Percentiles rank a stretch among this genome's conserved stretches.
Evolutionary conservation across 306 rosid species (phyloP).

Genomic region (Pyrus bretschneideri): DNA sequence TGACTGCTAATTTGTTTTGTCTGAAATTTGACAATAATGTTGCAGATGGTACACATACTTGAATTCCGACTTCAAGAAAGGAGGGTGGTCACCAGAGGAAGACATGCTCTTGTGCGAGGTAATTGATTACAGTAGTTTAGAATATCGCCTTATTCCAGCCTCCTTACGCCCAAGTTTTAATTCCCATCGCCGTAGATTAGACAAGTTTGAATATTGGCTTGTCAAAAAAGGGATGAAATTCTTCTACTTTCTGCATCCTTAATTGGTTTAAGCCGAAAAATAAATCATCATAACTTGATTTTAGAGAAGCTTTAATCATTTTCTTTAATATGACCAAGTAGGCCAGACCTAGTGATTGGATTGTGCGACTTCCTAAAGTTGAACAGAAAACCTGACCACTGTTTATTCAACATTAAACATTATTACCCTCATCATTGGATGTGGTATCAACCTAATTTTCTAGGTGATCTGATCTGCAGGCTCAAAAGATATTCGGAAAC

Average conservation of each 20-base stretch:
- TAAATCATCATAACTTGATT: background rate
- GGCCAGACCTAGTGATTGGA: background rate
- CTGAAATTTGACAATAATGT: constrained; percentile 17
- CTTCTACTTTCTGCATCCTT: background rate
- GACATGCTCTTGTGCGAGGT: constrained; percentile 97
- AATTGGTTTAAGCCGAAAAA: background rate
- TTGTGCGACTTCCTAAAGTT: constrained; percentile 16
- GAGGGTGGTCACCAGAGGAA: constrained; percentile 99
- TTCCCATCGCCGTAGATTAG: too few relatives aligned
- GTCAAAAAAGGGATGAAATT: background rate
- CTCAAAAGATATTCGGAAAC: constrained; percentile 92
- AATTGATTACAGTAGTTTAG: constrained; percentile 3
- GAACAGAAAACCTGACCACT: background rate
- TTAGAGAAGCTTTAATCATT: background rate
- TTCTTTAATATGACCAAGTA: background rate
- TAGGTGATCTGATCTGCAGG: constrained; percentile 49
- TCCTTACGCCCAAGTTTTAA: too few relatives aligned
- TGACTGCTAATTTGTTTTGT: constrained; percentile 20
- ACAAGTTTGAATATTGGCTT: background rate
- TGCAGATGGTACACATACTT: constrained; percentile 96
- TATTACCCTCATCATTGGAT: constrained; percentile 14
- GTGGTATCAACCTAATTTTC: constrained; percentile 19
- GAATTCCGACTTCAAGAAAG: constrained; percentile 99
- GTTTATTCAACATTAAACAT: background rate
- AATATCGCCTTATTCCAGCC: too few relatives aligned